Base-by-base conservation (phyloP, 306 rosid species). In the Begonia fuchsioides region DNA sequence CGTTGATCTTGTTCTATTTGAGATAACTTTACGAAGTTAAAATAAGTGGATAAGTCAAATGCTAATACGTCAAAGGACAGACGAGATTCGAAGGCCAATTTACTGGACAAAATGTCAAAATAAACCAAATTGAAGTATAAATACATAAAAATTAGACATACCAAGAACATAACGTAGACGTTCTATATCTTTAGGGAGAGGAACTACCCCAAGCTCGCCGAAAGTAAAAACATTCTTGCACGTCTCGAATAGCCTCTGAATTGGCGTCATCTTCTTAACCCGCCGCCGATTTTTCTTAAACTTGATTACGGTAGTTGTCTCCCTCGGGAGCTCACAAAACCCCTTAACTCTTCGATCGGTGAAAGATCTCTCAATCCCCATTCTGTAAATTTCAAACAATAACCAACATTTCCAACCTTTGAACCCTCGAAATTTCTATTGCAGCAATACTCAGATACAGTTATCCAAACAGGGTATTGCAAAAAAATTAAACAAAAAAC, bases 361-460 rank as follows among this genome's bases (percentile, higher is more conserved):
- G 59, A 78, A 56, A 40, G 67, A 57, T 38, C 68, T 74, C 78
- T 71, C 94, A 70, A 90, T 68, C 76, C 97, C 97, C 97, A 90
- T 88, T 68, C 45, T 10, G n/a, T n/a, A 41, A 41, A 41, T 10
- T 41, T 1, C 12, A 11, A 41, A 11, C 45, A 83, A 76, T 45
- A 10, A 43, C 4, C 68, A 46, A 71, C 63, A 14, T 15, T 15
- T 26, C 41, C 50, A 17, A 43, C 2, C 16, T 26, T 1, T 15
- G 0, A 18, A 15, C 26, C 51, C 55, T 43, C n/a, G 11, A 13
- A 12, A 55, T 26, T 13, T n/a, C 40, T 11, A 7, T 19, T n/a
- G 12, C 0, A 11, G 14, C 20, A 16, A 48, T 15, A 17, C 6
- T 7, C 12, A 47, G 18, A 48, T 26, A 48, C 52, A 17, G 35